Base-by-base conservation (phyloP, 2,329 filamentous ascomycete species). In the Pezicula radicicola region DNA sequence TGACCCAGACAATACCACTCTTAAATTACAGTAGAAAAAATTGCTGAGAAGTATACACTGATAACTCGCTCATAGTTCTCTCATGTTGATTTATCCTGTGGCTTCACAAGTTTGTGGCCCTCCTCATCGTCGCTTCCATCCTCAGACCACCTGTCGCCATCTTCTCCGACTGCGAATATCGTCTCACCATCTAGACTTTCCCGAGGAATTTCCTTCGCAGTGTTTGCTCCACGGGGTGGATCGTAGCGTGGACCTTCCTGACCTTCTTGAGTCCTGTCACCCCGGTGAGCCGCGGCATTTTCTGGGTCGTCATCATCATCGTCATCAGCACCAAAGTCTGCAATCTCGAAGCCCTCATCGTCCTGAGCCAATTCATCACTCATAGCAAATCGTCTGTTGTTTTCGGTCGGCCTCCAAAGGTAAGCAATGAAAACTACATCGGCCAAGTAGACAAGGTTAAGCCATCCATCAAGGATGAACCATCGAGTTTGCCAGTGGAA, bases 341-440 rank as follows among this genome's bases (percentile, higher is more conserved):
- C 89, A 67, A 99, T 95, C 67, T 97, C 94, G 68, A 99, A 99
- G 43, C 94, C 94, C 66, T 97, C 93, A 62, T 99, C 94, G 64
- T 99, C 94, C 80, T 97, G 94, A 3, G 94, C 93, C 66, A 99
- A 87, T 82, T 99, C 94, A 66, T 99, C 94, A 73, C 90, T 96
- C 94, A 99, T 99, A 56, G 94, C 94, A 65, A 99, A 99, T 52
- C 94, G 84, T 62, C 92, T 83, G 74, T 99, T 99, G 73, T 99
- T 97, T 48, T 89, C 91, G 19, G 93, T 97, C 6, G 94, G 94
- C 45, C 94, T 81, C 94, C 94, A 99, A 49, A 99, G 79, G 70
- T 97, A 99, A 19, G 94, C 91, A 59, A 99, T 83, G 72, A 93
- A 97, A 50, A 84, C 85, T 25, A 99, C 91, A 65, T 99, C 93